These are phyloP conservation scores for Perkinsus olseni DNA, from an alignment of 169 alveolate genomes.

Conservation along the genomic window DNA sequence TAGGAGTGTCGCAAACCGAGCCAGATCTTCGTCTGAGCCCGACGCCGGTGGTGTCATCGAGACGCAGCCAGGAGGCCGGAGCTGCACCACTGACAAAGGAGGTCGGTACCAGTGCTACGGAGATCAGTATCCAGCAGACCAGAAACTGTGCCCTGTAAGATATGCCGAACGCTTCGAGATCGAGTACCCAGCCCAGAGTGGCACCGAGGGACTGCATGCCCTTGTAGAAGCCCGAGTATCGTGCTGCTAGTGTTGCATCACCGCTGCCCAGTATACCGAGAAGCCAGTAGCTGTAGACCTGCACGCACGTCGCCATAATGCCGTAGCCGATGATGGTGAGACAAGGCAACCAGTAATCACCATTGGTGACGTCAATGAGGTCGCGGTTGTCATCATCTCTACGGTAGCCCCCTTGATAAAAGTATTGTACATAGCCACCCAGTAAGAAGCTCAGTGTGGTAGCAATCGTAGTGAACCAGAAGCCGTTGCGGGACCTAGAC, in stretches of 20 bases:
- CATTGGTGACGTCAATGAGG: background rate
- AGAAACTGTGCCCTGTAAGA: background rate
- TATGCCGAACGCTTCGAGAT: background rate
- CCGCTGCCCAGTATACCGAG: background rate
- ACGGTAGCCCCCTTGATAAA: background rate
- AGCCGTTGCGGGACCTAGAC: background rate
- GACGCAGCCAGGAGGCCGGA: background rate
- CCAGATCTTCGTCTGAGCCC: background rate
- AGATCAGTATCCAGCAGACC: background rate
- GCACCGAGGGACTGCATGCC: slow-evolving; percentile 11
- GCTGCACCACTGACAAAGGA: background rate
- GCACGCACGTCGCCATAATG: background rate
- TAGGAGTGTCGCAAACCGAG: too few species aligned
- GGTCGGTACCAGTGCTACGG: background rate
- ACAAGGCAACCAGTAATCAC: background rate
- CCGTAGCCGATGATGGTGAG: slow-evolving; percentile 2
- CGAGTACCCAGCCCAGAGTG: background rate
- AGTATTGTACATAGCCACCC: background rate
- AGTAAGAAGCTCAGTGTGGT: background rate
- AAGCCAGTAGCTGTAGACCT: background rate
- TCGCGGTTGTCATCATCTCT: background rate
- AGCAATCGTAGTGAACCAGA: background rate
- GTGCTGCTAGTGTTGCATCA: background rate
- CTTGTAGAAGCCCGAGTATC: slow-evolving; percentile 12
- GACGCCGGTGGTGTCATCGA: background rate